Conservation (phyloP, 805 yeast genomes). For the Kazachstania psychrophila region DNA sequence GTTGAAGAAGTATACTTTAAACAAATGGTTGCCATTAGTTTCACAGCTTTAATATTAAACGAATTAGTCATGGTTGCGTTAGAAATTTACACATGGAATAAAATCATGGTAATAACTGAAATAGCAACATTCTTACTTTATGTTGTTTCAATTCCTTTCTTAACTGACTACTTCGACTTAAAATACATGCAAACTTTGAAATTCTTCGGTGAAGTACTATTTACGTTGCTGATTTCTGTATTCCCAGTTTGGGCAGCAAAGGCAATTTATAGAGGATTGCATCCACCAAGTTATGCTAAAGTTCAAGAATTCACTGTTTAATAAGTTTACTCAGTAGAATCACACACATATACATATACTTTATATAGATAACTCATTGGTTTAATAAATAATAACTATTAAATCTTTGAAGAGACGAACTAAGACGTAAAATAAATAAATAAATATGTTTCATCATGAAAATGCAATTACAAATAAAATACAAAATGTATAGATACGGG, state of each 20-base stretch:
- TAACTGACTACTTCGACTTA: conserved; percentile 79
- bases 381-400: too few relatives aligned
- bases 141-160: conserved; percentile 70
- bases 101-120: conserved; percentile 63
- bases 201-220: conserved; percentile 60
- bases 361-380: too few relatives aligned
- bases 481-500: too few relatives aligned
- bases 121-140: conserved; percentile 58
- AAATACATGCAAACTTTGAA: conserved; percentile 45
- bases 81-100: conserved; percentile 88
- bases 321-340: too few relatives aligned
- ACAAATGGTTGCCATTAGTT: conserved; percentile 78
- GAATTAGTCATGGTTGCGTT: conserved; percentile 91
- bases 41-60: conserved; percentile 68
- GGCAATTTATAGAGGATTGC: conserved; percentile 59
- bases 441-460: too few relatives aligned
- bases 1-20: conserved; percentile 45
- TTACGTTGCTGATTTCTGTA: conserved; percentile 60
- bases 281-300: conserved; percentile 95
- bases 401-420: too few relatives aligned
- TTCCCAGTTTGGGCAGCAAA: conserved; percentile 87
- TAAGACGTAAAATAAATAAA: too few relatives aligned
- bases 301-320: conserved; percentile 85
- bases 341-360: too few relatives aligned
- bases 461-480: too few relatives aligned